Percentiles rank a stretch among this genome's conserved stretches.
Conservation (phyloP, 176 grass and related monocot genomes). For the Triticum monococcum region DNA sequence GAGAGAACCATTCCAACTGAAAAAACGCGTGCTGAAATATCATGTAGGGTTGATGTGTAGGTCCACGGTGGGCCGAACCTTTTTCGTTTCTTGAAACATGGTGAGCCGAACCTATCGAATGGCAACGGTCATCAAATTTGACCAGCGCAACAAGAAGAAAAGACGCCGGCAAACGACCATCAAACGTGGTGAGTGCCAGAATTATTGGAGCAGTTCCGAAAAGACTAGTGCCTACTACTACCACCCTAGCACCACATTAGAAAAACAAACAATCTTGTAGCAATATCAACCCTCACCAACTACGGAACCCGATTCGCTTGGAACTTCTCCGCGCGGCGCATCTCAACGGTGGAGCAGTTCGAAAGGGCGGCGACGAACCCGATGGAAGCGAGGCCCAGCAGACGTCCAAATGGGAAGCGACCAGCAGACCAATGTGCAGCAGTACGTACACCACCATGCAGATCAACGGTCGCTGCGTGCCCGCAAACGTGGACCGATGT, state of each 20-base stretch:
- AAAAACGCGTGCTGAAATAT: too few relatives aligned
- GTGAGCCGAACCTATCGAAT: not conserved
- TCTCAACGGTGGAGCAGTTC: slow-evolving; percentile 11
- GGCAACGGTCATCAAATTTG: slow-evolving; percentile 4
- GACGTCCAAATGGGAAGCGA: slow-evolving; percentile 2
- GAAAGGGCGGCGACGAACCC: not conserved
- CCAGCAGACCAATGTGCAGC: not conserved
- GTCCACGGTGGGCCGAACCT: too few relatives aligned
- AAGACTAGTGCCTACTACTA: not conserved
- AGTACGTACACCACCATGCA: too few relatives aligned
- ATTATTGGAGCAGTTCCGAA: slow-evolving; percentile 3
- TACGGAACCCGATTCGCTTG: not conserved
- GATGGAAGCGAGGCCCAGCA: not conserved
- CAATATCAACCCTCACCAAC: not conserved
- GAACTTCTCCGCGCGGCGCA: not conserved
- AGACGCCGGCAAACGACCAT: not conserved
- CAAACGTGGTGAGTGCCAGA: too few relatives aligned
- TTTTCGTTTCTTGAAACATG: too few relatives aligned
- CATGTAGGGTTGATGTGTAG: too few relatives aligned
- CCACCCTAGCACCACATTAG: not conserved
- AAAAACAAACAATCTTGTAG: not conserved
- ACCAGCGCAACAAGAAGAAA: not conserved
- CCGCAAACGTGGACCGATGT: not conserved
- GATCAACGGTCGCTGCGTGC: not conserved
- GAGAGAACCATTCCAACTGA: too few relatives aligned